These are phyloP conservation scores for Puccinia polysora DNA, from an alignment of 1,284 basidiomycete species.

Conservation along the genomic window DNA sequence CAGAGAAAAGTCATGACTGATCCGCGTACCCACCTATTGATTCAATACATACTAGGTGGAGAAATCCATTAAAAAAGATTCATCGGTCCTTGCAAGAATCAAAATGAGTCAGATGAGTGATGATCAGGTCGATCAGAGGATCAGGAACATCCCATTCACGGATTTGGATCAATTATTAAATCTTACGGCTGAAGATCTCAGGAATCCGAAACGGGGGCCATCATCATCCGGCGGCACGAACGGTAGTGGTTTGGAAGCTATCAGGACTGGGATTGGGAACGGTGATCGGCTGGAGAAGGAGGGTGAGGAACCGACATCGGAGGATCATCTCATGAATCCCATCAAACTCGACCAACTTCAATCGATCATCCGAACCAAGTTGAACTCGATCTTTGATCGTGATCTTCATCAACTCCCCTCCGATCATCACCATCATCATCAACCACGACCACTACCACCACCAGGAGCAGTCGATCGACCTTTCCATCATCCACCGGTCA, in stretches of 20 bases:
- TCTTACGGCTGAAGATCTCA: background rate
- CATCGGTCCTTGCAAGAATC: background rate
- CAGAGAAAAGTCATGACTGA: background rate
- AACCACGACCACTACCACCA: too few relatives aligned
- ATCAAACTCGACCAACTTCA: too few relatives aligned
- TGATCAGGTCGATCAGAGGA: background rate
- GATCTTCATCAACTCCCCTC: too few relatives aligned
- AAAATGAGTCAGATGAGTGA: too few relatives aligned
- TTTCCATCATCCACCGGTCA: too few relatives aligned
- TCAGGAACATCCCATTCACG: slow-evolving; percentile 7
- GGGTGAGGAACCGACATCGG: too few relatives aligned
- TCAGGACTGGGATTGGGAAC: background rate
- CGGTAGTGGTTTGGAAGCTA: background rate
- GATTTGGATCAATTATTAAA: slow-evolving; percentile 18
- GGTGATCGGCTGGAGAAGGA: too few relatives aligned
- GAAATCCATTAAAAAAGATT: background rate
- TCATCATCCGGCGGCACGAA: background rate
- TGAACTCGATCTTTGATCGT: too few relatives aligned
- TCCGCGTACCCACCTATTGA: background rate
- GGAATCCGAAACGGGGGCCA: background rate
- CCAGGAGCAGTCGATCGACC: too few relatives aligned
- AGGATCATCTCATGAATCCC: too few relatives aligned
- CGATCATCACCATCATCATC: too few relatives aligned
- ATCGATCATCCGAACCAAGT: too few relatives aligned
- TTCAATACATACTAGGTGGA: background rate